Percentiles rank a stretch among this genome's conserved stretches.
phyloP scores from a whole-genome alignment of 768 basidiomycete species.

The Leucosporidium creatinivorum region DNA sequence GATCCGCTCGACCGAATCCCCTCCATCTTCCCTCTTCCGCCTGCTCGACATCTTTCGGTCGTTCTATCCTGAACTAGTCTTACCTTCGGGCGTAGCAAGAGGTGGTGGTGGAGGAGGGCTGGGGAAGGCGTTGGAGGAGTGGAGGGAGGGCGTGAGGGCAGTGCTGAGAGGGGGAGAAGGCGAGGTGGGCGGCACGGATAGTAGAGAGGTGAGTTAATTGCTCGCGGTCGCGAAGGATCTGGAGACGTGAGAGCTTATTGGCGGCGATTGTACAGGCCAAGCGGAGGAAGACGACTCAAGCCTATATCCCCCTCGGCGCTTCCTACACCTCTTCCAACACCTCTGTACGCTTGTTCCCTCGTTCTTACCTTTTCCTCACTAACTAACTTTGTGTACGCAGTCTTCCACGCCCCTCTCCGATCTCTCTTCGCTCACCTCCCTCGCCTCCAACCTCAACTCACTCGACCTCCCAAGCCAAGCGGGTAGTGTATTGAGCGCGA shows the following conservation, averaged over 20 bases:
- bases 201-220: not conserved
- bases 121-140: not conserved
- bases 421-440: no score
- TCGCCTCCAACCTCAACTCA: no score
- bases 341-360: not conserved
- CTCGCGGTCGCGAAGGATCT: no score
- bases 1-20: not conserved
- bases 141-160: not conserved
- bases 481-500: not conserved
- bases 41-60: conserved; percentile 7
- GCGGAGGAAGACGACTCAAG: not conserved
- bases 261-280: conserved; percentile 7
- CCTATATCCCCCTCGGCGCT: not conserved
- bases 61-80: conserved; percentile 2
- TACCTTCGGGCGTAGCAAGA: not conserved
- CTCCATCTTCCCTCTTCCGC: not conserved
- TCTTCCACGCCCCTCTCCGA: not conserved
- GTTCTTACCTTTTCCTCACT: no score
- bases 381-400: not conserved
- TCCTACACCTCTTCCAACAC: not conserved
- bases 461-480: not conserved
- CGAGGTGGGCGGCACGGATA: not conserved
- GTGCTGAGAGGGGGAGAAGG: not conserved
- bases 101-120: not conserved
- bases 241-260: no score